phyloP scores from a whole-genome alignment of 176 grass and related monocot genomes.

The Oryza brachyantha region DNA sequence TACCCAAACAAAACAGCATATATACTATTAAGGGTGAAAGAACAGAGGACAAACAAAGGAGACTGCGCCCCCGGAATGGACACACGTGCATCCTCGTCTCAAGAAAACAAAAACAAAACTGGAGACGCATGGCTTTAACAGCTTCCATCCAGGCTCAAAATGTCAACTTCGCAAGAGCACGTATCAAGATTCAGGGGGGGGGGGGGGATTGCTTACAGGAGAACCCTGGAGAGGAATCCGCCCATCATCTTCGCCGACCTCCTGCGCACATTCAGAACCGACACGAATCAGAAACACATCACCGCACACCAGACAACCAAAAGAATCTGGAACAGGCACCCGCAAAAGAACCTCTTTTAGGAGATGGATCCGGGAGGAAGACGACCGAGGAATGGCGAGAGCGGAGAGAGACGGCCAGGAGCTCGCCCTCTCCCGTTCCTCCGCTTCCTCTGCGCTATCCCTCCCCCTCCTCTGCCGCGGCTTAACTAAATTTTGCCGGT shows the following conservation, averaged over 20 bases:
- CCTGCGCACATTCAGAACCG: slow-evolving; percentile 33
- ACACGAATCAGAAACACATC: slow-evolving; percentile 28
- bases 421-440: background rate
- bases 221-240: slow-evolving; percentile 72
- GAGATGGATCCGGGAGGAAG: slow-evolving; percentile 38
- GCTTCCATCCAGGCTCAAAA: background rate
- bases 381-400: background rate
- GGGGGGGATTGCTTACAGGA: slow-evolving; percentile 51
- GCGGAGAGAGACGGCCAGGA: slow-evolving; percentile 28
- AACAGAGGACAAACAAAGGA: background rate
- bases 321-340: background rate
- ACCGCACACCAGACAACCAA: background rate
- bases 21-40: background rate
- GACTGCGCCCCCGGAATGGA: background rate
- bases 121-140: background rate
- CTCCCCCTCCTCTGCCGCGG: background rate
- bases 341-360: background rate
- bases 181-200: slow-evolving; percentile 35
- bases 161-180: slow-evolving; percentile 4
- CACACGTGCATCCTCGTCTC: background rate
- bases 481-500: slow-evolving; percentile 54
- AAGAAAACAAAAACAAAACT: slow-evolving; percentile 5
- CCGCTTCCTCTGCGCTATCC: slow-evolving; percentile 3
- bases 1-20: background rate
- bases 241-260: slow-evolving; percentile 61